Base-by-base conservation (phyloP, 768 basidiomycete genomes). In the Lactarius akahatsu region DNA sequence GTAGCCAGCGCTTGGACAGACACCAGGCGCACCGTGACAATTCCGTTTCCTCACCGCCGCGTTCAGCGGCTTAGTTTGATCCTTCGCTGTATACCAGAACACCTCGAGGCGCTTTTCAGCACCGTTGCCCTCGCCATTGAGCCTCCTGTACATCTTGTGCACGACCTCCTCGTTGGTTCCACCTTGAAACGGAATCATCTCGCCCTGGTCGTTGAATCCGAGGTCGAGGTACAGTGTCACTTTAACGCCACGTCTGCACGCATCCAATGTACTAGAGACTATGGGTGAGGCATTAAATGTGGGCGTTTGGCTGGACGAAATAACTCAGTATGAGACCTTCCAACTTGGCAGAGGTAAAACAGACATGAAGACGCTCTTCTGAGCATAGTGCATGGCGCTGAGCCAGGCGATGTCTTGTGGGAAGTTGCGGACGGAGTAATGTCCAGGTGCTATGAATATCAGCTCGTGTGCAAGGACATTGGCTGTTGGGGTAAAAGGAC, bases 151-250 rank as follows among this genome's bases (percentile, higher is more conserved):
- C 78, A 91, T 82, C 43, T 78, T 76, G 67, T 83, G 79, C 18
- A 83, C 83, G 23, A 91, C 87, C 74, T 87, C 81, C 68, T 88
- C 86, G 73, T 91, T 91, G 41, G 84, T 90, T 1, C 89, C 89
- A 11, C 89, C 89, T 55, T 86, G 85, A 73, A 82, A 81, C 2
- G 83, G 83, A 47, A 85, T 79, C 60, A 78, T 80, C 75, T 85
- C 84, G 62, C 82, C 76, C 76, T 80, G 83, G 69, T 88, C 82
- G 65, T 81, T 82, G 71, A 79, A 81, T 72, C 80, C 86, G 23
- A 89, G 78, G 71, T 85, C 84, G 52, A 90, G 77, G 71, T 85
- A 86, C 20, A 89, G 78, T 13, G 80, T 82, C 41, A 87, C 85
- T 54, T 83, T 79, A 4, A 91, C 80, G 6, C 85, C 88, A 34